These are phyloP conservation scores for Saprolegnia parasitica DNA, from an alignment of 352 stramenopile species.

Conservation along the genomic window DNA sequence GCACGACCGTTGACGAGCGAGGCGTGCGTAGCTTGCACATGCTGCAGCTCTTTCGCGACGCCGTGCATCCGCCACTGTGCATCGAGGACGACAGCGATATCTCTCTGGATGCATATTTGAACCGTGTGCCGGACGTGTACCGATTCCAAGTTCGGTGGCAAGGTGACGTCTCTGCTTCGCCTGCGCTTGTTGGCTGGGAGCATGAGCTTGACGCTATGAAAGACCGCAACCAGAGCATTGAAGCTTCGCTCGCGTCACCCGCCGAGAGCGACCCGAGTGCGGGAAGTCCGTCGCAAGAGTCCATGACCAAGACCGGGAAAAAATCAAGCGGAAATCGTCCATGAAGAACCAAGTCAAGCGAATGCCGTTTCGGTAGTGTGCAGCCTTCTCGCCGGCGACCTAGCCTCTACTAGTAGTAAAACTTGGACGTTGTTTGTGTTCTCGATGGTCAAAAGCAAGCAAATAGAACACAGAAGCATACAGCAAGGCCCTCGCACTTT, in stretches of 20 bases:
- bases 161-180: not conserved
- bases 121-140: slow-evolving; percentile 11
- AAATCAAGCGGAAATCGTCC: not conserved
- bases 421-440: too few relatives aligned
- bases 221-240: slow-evolving; percentile 7
- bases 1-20: slow-evolving; percentile 11
- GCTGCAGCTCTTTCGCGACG: slow-evolving; percentile 19
- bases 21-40: slow-evolving; percentile 12
- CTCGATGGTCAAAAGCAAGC: too few relatives aligned
- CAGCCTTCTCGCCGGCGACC: too few relatives aligned
- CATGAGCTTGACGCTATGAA: slow-evolving; percentile 21
- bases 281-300: not conserved
- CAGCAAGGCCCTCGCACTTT: too few relatives aligned
- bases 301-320: not conserved
- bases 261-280: not conserved
- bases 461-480: too few relatives aligned
- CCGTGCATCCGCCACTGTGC: not conserved
- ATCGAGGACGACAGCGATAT: not conserved
- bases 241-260: not conserved
- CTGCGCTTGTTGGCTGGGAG: not conserved
- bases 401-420: too few relatives aligned
- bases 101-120: slow-evolving; percentile 1
- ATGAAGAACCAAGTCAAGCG: not conserved
- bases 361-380: not conserved
- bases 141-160: slow-evolving; percentile 12